Evolutionary conservation across 2,329 filamentous ascomycete species (phyloP), one percentile per base, ranked within the genome.

Genomic region (Xylariaceae sp.): DNA sequence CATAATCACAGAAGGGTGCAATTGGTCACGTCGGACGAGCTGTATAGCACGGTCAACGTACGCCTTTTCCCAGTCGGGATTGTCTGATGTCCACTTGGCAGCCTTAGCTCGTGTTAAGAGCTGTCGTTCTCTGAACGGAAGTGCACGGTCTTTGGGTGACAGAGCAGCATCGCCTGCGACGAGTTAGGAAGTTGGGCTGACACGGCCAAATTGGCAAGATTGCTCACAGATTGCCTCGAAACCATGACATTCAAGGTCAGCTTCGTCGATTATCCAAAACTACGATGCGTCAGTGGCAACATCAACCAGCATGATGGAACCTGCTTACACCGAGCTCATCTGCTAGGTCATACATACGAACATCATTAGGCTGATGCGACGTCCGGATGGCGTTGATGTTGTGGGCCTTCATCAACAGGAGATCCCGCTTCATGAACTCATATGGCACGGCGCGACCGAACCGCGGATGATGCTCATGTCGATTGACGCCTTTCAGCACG

Each of bases 31-130:
- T 62, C 81, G 77, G 1, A 88, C 81, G 56, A 88, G 74, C 63
- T 87, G 84, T 37, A 77, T 73, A n/a, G 82, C 83, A 2, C 86
- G 82, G 68, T 88, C 86, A 5, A 88, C 71, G 64, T 88, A 88
- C 0, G 85, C 82, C 5, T 80, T 76, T 57, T 76, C 75, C 84
- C 82, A 86, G 0, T 75, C 77, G 1, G 78, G 78, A 57, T 85
- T 85, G 65, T 85, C 77, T 0, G 80, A 80, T 0, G 80, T 80
- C 73, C 78, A 85, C 58, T 77, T 74, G 0, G 77, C 77, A 13
- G 74, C 73, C 4, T 72, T 63, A 1, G 64, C 68, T 35, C 74
- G 71, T 1, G 74, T 73, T 4, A 73, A 64, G 35, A 71, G 69
- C 55, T 71, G 71, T 18, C 71, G 64, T 55, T 72, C 57, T 3